Conservation (phyloP, 2,329 filamentous ascomycete genomes). For the Claviceps pazoutovae region DNA sequence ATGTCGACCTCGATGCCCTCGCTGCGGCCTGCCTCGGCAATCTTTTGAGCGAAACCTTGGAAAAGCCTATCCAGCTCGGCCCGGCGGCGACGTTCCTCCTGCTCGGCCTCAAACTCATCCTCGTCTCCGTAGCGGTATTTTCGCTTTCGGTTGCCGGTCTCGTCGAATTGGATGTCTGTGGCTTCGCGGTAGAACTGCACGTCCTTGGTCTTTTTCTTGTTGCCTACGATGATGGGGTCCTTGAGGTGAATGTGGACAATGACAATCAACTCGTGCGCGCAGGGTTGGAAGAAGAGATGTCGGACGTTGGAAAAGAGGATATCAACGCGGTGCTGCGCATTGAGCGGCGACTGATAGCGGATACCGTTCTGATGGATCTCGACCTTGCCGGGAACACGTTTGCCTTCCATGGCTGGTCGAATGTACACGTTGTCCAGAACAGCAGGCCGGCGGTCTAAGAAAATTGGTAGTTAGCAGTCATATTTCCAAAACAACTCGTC, state of each 20-base stretch:
- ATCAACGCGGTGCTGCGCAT: constrained; percentile 73
- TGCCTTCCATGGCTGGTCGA: constrained; percentile 87
- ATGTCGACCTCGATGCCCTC: constrained; percentile 90
- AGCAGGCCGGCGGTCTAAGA: constrained; percentile 67
- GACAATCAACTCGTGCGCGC: constrained; percentile 88
- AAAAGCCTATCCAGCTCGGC: constrained; percentile 92
- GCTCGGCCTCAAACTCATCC: constrained; percentile 96
- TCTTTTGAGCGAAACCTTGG: constrained; percentile 93
- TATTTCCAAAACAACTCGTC: not conserved
- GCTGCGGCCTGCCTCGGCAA: constrained; percentile 84
- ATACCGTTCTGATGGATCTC: constrained; percentile 99
- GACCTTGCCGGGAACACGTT: constrained; percentile 87
- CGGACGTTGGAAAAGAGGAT: constrained; percentile 97
- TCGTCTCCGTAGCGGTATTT: constrained; percentile 97
- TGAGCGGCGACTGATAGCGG: constrained; percentile 73
- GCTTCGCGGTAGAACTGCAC: constrained; percentile 97
- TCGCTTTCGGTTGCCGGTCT: constrained; percentile 93
- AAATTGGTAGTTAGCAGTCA: not conserved
- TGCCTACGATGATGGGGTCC: constrained; percentile 94
- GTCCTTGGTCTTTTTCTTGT: constrained; percentile 96
- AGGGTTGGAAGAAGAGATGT: constrained; percentile 97
- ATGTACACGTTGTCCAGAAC: constrained; percentile 92
- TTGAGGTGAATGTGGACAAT: constrained; percentile 97
- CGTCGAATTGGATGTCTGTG: constrained; percentile 96
- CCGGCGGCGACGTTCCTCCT: constrained; percentile 83